A percentile compares a stretch with the other conserved stretches of the same genome.
These are phyloP conservation scores for Oryza brachyantha DNA, from an alignment of 176 grass and related monocot genomes.

Conservation along the genomic window DNA sequence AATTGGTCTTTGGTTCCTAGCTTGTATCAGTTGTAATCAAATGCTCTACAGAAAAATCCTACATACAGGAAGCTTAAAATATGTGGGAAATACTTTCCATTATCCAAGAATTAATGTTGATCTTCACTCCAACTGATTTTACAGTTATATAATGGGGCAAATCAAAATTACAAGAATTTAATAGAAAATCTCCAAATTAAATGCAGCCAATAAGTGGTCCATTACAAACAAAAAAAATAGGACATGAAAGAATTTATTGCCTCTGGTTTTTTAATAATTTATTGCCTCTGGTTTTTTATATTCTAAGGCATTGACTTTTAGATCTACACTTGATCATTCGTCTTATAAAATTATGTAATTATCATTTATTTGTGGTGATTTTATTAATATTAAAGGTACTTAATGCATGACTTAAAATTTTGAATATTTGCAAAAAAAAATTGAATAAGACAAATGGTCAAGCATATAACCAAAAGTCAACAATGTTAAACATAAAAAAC, in stretches of 20 bases:
- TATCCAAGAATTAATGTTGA: neutral
- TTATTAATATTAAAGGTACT: too few species aligned
- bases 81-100: neutral
- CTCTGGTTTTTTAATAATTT: too few species aligned
- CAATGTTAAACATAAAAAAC: too few species aligned
- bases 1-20: neutral
- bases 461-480: too few species aligned
- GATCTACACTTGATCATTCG: too few species aligned
- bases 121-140: neutral
- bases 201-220: neutral
- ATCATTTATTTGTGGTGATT: too few species aligned
- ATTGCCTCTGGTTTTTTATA: too few species aligned
- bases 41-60: neutral
- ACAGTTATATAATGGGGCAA: neutral
- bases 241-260: constrained; percentile 6
- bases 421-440: too few species aligned
- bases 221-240: constrained; percentile 19
- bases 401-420: too few species aligned
- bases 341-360: too few species aligned
- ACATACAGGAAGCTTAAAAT: neutral
- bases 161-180: neutral
- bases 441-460: too few species aligned
- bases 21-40: neutral
- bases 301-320: too few species aligned
- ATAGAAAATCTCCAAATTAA: neutral